Evolutionary conservation across 495 filamentous ascomycete genomes (phyloP).

Genomic region (Hypoxylon lienhwacheense): DNA sequence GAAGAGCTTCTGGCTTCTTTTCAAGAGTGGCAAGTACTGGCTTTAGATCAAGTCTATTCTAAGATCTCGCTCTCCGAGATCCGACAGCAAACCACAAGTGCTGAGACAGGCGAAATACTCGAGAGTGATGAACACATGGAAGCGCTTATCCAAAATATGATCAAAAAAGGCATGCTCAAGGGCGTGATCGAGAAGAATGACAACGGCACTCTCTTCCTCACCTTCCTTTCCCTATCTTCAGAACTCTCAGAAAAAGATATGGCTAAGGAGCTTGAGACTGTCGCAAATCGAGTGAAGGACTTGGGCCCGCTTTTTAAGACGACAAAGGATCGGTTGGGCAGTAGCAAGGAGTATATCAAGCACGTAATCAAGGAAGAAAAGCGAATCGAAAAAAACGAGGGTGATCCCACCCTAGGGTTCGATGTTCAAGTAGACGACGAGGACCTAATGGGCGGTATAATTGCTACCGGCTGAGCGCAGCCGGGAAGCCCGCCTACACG

Average conservation of each 20-base stretch:
- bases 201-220: conserved; percentile 43
- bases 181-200: conserved; percentile 55
- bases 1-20: conserved; percentile 52
- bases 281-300: conserved; percentile 49
- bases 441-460: conserved; percentile 64
- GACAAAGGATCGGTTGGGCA: conserved; percentile 57
- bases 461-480: conserved; percentile 18
- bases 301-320: conserved; percentile 48
- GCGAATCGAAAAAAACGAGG: conserved; percentile 42
- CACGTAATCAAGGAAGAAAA: conserved; percentile 52
- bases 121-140: conserved; percentile 51
- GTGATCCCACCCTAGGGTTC: conserved; percentile 36
- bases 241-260: conserved; percentile 52
- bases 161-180: conserved; percentile 57
- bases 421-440: conserved; percentile 60
- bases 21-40: conserved; percentile 54
- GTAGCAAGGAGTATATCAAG: conserved; percentile 63
- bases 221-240: conserved; percentile 41
- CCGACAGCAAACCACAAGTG: conserved; percentile 50
- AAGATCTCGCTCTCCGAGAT: conserved; percentile 57
- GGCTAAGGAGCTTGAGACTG: conserved; percentile 44
- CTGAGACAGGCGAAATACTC: conserved; percentile 54
- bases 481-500: neutral
- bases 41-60: conserved; percentile 49
- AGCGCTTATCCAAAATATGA: conserved; percentile 56